A percentile compares a stretch with the other conserved stretches of the same genome.
Conservation (phyloP, 23 red algal species). For the Gracilariopsis chorda region DNA sequence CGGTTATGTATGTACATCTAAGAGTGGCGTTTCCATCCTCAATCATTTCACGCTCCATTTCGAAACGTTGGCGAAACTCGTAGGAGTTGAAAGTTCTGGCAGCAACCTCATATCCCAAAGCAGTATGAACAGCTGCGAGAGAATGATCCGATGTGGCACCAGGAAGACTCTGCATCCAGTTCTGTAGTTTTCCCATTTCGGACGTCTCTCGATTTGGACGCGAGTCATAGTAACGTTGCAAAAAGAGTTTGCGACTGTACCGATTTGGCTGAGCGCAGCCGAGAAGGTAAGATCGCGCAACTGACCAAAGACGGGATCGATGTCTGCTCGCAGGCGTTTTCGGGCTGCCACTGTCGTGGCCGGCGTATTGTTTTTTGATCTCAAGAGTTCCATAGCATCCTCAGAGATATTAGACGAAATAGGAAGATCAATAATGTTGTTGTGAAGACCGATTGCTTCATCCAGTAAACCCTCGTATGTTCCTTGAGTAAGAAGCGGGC, state of each 20-base stretch:
- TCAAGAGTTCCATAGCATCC: constrained; percentile 49
- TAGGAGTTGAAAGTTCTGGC: constrained; percentile 67
- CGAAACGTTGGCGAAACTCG: constrained; percentile 44
- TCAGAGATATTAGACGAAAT: constrained; percentile 26
- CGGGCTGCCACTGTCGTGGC: constrained; percentile 30
- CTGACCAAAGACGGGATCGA: constrained; percentile 57
- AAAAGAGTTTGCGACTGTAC: constrained; percentile 24
- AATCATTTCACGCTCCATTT: constrained; percentile 61
- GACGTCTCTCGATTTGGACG: constrained; percentile 40
- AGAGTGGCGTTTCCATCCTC: constrained; percentile 41
- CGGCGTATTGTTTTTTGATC: background rate
- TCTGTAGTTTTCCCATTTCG: constrained; percentile 59
- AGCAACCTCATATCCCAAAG: constrained; percentile 44
- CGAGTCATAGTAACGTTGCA: constrained; percentile 56
- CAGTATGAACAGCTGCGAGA: constrained; percentile 60
- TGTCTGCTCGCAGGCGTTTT: constrained; percentile 31
- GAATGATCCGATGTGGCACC: constrained; percentile 34
- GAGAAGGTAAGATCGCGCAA: constrained; percentile 68
- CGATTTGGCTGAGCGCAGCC: constrained; percentile 48
- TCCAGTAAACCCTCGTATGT: constrained; percentile 90
- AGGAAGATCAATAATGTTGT: constrained; percentile 67
- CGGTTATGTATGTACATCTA: constrained; percentile 5
- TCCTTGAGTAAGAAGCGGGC: constrained; percentile 89
- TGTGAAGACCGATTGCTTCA: constrained; percentile 81
- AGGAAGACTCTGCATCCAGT: constrained; percentile 45